These are phyloP conservation scores for Amborella trichopoda DNA, from an alignment of 164 flowering plant genomes.

Conservation along the genomic window DNA sequence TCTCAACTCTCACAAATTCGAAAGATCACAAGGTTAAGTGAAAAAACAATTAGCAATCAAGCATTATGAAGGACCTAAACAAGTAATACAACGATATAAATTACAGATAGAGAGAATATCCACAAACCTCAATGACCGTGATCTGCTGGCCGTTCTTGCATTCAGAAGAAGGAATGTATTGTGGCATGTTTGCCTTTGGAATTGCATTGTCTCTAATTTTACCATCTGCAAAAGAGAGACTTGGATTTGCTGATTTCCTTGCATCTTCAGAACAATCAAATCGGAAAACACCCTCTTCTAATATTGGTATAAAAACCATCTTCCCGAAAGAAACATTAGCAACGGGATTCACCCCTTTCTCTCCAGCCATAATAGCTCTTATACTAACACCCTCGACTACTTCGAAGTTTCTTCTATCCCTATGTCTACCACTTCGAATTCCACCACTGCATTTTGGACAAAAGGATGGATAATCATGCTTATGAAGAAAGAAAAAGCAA, in stretches of 20 bases:
- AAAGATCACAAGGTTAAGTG: too few species aligned
- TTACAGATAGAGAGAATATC: background rate
- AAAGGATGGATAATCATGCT: too few species aligned
- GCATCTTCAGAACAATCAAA: slow-evolving; percentile 74
- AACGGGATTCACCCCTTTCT: slow-evolving; percentile 14
- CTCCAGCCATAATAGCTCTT: slow-evolving; percentile 33
- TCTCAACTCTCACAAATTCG: too few species aligned
- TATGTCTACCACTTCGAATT: too few species aligned
- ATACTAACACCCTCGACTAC: slow-evolving; percentile 14
- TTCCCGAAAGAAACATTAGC: slow-evolving; percentile 28
- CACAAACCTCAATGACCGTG: slow-evolving; percentile 56
- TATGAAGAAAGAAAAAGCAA: too few species aligned
- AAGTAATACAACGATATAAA: too few species aligned
- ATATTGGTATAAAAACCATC: slow-evolving; percentile 67
- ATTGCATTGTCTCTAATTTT: slow-evolving; percentile 58
- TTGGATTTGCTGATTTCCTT: slow-evolving; percentile 61
- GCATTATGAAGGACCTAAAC: too few species aligned
- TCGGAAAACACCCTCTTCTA: slow-evolving; percentile 84
- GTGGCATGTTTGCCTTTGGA: slow-evolving; percentile 28
- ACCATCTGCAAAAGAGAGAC: slow-evolving; percentile 51
- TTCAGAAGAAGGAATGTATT: slow-evolving; percentile 53
- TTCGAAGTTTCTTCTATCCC: too few species aligned
- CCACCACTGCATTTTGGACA: too few species aligned
- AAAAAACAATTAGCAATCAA: too few species aligned
- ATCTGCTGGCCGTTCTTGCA: slow-evolving; percentile 44